Conservation (phyloP, 257 asterid species). For the Jaltomata sinuosa region DNA sequence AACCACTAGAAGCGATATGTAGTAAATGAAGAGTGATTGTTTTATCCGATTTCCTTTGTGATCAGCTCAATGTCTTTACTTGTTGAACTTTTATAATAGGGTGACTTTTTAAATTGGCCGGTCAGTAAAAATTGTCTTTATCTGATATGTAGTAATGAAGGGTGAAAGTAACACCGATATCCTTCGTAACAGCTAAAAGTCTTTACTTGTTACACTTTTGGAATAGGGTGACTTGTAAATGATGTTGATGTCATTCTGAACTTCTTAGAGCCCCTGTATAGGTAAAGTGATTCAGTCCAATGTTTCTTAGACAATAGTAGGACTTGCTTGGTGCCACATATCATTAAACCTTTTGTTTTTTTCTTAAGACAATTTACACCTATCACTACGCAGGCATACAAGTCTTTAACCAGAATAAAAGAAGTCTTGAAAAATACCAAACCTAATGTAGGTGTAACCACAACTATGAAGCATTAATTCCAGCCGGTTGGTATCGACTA, state of each 20-base stretch:
- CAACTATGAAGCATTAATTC: neutral
- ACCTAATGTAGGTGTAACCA: neutral
- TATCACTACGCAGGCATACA: neutral
- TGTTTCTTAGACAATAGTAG: neutral
- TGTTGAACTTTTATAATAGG: neutral
- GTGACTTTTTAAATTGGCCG: neutral
- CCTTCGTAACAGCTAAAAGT: neutral
- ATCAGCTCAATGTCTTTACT: neutral
- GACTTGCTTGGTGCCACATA: neutral
- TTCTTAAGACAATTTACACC: neutral
- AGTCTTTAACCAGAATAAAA: neutral
- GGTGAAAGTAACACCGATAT: neutral
- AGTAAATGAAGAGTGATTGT: neutral
- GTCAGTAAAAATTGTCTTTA: neutral
- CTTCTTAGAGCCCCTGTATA: neutral
- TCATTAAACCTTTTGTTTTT: neutral
- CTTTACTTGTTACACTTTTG: neutral
- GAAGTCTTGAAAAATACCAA: neutral
- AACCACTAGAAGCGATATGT: neutral
- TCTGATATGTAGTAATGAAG: neutral
- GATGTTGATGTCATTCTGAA: neutral
- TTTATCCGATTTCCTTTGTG: neutral
- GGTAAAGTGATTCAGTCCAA: neutral
- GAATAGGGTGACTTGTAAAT: neutral
- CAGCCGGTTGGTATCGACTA: neutral